Conservation (phyloP, 208 protist species). For the Trypanosoma theileri region DNA sequence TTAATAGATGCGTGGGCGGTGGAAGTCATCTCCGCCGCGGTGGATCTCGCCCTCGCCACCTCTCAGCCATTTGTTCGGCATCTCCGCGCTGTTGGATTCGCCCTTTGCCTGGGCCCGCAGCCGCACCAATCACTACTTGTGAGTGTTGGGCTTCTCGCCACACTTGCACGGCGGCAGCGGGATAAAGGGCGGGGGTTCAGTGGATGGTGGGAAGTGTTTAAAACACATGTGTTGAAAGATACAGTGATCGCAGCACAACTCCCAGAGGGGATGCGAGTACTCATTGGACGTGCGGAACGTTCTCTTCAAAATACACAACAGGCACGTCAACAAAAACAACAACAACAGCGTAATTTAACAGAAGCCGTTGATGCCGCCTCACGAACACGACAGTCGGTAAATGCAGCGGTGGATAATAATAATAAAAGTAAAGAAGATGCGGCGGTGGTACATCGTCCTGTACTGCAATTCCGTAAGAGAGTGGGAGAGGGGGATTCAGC, state of each 20-base stretch:
- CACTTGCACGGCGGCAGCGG: slow-evolving; percentile 44
- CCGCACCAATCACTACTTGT: slow-evolving; percentile 51
- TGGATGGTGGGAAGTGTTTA: slow-evolving; percentile 55
- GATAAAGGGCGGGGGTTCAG: neutral
- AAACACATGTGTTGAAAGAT: slow-evolving; percentile 45
- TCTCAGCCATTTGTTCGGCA: slow-evolving; percentile 36
- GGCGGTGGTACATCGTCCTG: neutral
- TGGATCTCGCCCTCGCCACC: slow-evolving; percentile 45
- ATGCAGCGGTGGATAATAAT: neutral
- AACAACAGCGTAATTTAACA: slow-evolving; percentile 1
- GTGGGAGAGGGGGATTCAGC: neutral
- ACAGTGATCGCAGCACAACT: slow-evolving; percentile 47
- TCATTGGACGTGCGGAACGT: slow-evolving; percentile 39
- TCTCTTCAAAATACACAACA: slow-evolving; percentile 14
- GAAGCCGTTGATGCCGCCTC: neutral
- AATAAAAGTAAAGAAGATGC: neutral
- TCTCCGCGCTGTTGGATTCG: slow-evolving; percentile 38
- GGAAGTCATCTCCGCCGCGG: slow-evolving; percentile 45
- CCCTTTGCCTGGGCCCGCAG: slow-evolving; percentile 35
- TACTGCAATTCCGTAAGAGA: neutral
- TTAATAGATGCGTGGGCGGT: slow-evolving; percentile 43
- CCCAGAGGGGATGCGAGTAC: slow-evolving; percentile 30
- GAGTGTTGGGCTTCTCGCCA: slow-evolving; percentile 48
- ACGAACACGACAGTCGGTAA: neutral
- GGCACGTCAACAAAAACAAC: slow-evolving; percentile 16